Conservation (phyloP, 768 basidiomycete genomes). For the Leccinum obscurum region DNA sequence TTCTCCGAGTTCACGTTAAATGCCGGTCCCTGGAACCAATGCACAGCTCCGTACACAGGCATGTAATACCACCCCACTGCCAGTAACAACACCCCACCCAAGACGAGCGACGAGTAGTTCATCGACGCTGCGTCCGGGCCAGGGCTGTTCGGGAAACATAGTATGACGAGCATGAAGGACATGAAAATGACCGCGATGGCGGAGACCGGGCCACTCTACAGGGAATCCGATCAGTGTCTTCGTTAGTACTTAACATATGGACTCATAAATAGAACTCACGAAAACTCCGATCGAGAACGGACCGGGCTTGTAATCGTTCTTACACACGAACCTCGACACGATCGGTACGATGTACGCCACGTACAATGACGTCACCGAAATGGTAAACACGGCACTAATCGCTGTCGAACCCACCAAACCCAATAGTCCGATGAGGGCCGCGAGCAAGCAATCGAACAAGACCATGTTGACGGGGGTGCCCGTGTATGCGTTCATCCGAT, state of each 20-base stretch:
- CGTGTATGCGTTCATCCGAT: conserved; percentile 55
- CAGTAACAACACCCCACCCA: too few species aligned
- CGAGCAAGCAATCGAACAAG: conserved; percentile 45
- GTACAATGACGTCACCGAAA: conserved; percentile 44
- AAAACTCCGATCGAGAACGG: conserved; percentile 45
- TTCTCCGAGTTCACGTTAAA: too few species aligned
- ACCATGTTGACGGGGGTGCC: conserved; percentile 58
- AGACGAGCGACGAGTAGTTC: too few species aligned
- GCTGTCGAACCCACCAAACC: conserved; percentile 53
- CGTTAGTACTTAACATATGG: too few species aligned
- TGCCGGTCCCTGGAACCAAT: too few species aligned
- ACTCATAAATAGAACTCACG: conserved; percentile 20
- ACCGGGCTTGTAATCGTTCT: conserved; percentile 45
- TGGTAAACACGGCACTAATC: conserved; percentile 55
- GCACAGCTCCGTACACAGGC: too few species aligned
- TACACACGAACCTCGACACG: conserved; percentile 44
- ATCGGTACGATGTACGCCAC: conserved; percentile 49
- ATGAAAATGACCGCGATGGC: conserved; percentile 60
- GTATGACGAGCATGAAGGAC: conserved; percentile 59
- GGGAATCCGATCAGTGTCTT: background rate
- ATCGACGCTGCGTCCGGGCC: conserved; percentile 38
- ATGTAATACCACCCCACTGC: too few species aligned
- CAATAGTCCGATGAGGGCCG: conserved; percentile 50
- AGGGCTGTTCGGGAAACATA: conserved; percentile 61
- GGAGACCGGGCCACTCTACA: conserved; percentile 53